Percentiles rank a stretch among this genome's conserved stretches.
Evolutionary conservation across 495 filamentous ascomycete genomes (phyloP).

Genomic region (Penicillium cosmopolitanum): DNA sequence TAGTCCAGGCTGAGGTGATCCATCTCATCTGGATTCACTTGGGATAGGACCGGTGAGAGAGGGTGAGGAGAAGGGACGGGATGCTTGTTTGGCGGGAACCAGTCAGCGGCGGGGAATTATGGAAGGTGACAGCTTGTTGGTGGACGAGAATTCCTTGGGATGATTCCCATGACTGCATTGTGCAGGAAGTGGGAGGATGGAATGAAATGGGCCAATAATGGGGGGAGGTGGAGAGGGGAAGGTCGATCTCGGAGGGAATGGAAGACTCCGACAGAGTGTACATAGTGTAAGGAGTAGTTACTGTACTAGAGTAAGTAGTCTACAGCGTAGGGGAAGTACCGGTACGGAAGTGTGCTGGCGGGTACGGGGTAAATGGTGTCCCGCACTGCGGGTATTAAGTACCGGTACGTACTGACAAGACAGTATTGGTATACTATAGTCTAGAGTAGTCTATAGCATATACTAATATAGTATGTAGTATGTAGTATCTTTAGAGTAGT

Average conservation of each 20-base stretch:
- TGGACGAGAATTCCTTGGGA: background rate
- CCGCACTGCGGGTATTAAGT: constrained; percentile 15
- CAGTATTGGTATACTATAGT: too few relatives aligned
- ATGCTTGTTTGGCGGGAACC: constrained; percentile 2
- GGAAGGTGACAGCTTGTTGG: background rate
- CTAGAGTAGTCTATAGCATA: too few relatives aligned
- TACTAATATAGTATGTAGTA: background rate
- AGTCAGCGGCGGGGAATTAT: background rate
- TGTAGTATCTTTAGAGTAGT: background rate
- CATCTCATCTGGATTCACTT: too few relatives aligned
- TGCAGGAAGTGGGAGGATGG: constrained; percentile 12
- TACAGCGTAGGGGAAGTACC: background rate
- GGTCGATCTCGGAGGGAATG: constrained; percentile 4
- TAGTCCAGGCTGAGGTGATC: too few relatives aligned
- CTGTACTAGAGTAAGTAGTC: background rate
- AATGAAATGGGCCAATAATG: constrained; percentile 13
- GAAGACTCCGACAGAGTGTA: constrained; percentile 5
- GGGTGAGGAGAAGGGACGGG: background rate
- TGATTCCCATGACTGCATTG: constrained; percentile 12
- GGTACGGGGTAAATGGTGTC: constrained; percentile 28
- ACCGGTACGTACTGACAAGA: constrained; percentile 10
- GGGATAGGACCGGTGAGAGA: background rate
- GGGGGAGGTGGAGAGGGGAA: constrained; percentile 1
- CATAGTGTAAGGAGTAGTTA: too few relatives aligned
- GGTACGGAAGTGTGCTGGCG: constrained; percentile 20